These are phyloP conservation scores for Odontarrhena argentea DNA, from an alignment of 345 rosid genomes.

Conservation along the genomic window DNA sequence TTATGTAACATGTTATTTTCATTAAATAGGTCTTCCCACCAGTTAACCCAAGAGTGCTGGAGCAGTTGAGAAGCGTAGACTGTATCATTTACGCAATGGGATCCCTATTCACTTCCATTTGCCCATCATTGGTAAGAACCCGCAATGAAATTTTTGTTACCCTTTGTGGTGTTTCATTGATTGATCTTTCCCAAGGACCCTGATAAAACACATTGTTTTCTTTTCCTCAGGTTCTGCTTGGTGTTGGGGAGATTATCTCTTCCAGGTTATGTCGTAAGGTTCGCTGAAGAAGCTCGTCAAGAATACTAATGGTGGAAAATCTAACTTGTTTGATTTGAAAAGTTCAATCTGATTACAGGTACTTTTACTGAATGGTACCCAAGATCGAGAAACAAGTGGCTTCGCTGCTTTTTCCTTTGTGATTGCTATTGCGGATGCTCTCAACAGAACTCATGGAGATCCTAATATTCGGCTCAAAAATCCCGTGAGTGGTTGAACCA, in stretches of 20 bases:
- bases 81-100: slow-evolving; percentile 97
- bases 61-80: slow-evolving; percentile 74
- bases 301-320: background rate
- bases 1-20: background rate
- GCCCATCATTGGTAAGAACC: slow-evolving; percentile 81
- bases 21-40: slow-evolving; percentile 75
- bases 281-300: slow-evolving; percentile 21
- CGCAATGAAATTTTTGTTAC: background rate
- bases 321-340: background rate
- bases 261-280: slow-evolving; percentile 86
- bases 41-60: slow-evolving; percentile 72
- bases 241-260: slow-evolving; percentile 84
- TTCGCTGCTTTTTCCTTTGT: slow-evolving; percentile 85
- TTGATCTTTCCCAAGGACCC: no score
- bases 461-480: slow-evolving; percentile 59
- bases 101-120: slow-evolving; percentile 90
- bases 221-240: slow-evolving; percentile 70
- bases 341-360: slow-evolving; percentile 47
- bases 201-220: background rate
- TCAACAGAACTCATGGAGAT: slow-evolving; percentile 79
- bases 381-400: slow-evolving; percentile 81
- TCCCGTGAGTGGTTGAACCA: slow-evolving; percentile 48
- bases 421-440: slow-evolving; percentile 74
- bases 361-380: slow-evolving; percentile 72
- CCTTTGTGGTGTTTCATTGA: no score